Conservation (phyloP, 306 rosid species). For the Benincasa hispida region DNA sequence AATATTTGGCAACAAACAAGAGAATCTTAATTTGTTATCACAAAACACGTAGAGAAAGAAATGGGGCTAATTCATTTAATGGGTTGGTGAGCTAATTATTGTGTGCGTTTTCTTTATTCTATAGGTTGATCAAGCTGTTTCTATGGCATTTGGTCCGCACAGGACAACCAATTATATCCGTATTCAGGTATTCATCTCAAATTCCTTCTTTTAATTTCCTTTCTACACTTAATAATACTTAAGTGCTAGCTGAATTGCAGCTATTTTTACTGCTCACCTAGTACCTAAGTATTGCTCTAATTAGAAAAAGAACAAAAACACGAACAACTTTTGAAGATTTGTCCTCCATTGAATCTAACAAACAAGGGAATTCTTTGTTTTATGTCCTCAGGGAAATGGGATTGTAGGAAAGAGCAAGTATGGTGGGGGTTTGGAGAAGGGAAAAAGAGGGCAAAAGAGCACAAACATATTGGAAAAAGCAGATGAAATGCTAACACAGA, state of each 20-base stretch:
- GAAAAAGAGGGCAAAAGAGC: constrained; percentile 8
- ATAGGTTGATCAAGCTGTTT: constrained; percentile 92
- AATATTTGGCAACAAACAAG: background rate
- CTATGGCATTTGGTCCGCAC: constrained; percentile 73
- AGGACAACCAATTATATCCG: constrained; percentile 54
- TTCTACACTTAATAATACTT: background rate
- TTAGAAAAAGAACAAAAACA: too few relatives aligned
- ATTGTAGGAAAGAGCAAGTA: constrained; percentile 10
- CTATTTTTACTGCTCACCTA: too few relatives aligned
- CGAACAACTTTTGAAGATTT: too few relatives aligned
- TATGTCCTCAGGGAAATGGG: constrained; percentile 35
- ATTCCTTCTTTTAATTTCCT: background rate
- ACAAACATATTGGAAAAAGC: constrained; percentile 31
- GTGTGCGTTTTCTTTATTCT: constrained; percentile 5
- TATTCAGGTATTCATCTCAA: constrained; percentile 28
- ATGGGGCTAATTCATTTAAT: constrained; percentile 8
- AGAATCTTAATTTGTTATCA: constrained; percentile 1
- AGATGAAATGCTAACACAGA: constrained; percentile 56
- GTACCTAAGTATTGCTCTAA: too few relatives aligned
- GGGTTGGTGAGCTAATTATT: constrained; percentile 15
- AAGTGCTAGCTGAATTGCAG: too few relatives aligned
- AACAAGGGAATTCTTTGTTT: background rate
- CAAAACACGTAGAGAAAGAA: background rate
- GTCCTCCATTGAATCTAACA: background rate
- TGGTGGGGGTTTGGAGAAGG: constrained; percentile 7